Evolutionary conservation across 805 yeast genomes (phyloP).

Genomic region (Kodamaea hsintzibuensis): DNA sequence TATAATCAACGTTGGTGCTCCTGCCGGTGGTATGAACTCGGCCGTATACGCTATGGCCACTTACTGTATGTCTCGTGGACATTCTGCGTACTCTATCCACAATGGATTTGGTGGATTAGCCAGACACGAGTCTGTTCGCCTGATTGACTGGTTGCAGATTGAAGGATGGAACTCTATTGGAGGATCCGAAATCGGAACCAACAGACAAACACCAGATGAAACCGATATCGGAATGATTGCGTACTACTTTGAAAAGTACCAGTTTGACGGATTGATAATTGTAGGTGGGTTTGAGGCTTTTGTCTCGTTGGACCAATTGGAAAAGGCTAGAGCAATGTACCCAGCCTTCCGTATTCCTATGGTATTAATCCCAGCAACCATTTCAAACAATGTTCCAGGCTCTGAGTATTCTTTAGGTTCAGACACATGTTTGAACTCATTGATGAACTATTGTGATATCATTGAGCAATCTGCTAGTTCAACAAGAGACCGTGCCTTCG

Average conservation of each 20-base stretch:
- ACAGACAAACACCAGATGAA: constrained; percentile 78
- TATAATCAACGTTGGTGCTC: constrained; percentile 92
- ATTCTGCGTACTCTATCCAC: constrained; percentile 83
- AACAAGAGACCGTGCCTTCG: constrained; percentile 89
- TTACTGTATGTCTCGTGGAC: constrained; percentile 88
- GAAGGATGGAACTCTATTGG: constrained; percentile 88
- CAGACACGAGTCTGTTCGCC: constrained; percentile 80
- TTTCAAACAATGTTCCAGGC: constrained; percentile 98
- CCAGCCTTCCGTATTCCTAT: constrained; percentile 95
- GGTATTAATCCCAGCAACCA: constrained; percentile 92
- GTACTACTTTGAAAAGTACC: constrained; percentile 84
- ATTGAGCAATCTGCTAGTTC: constrained; percentile 95
- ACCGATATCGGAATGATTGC: constrained; percentile 88
- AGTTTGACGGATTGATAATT: constrained; percentile 83
- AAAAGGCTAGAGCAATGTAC: constrained; percentile 70
- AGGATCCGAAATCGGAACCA: constrained; percentile 97
- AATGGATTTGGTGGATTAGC: constrained; percentile 93
- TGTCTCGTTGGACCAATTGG: constrained; percentile 77
- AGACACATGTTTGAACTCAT: constrained; percentile 91
- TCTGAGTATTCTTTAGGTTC: constrained; percentile 94
- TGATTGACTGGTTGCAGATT: constrained; percentile 79
- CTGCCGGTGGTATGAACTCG: constrained; percentile 94
- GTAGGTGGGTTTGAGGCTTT: constrained; percentile 99
- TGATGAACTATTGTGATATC: constrained; percentile 91
- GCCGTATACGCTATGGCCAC: constrained; percentile 89